phyloP scores from a whole-genome alignment of 192 early-diverging fungal genomes.

The Coemansia sp. region DNA sequence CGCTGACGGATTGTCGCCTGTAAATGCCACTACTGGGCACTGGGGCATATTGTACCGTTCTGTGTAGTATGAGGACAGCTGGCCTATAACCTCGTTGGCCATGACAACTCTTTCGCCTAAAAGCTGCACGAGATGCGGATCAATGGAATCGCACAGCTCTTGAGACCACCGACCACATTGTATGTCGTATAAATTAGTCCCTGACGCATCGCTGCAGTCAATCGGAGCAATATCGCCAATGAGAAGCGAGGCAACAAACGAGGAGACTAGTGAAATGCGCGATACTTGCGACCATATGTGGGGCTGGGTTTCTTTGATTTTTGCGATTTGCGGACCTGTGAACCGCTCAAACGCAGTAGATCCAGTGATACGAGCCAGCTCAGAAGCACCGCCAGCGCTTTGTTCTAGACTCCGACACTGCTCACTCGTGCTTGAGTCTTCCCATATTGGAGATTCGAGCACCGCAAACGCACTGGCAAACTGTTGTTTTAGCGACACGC shows the following conservation, averaged over 20 bases:
- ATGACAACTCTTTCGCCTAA: conserved; percentile 48
- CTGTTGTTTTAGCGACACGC: conserved; percentile 48
- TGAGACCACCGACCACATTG: conserved; percentile 32
- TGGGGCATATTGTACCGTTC: conserved; percentile 64
- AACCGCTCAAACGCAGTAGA: conserved; percentile 79
- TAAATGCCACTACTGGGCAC: conserved; percentile 64
- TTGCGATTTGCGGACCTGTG: conserved; percentile 71
- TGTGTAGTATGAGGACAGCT: conserved; percentile 60
- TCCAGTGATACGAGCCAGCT: conserved; percentile 67
- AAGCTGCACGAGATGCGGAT: conserved; percentile 37
- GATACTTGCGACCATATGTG: conserved; percentile 9
- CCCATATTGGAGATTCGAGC: conserved; percentile 74
- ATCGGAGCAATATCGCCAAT: conserved; percentile 57
- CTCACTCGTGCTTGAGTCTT: conserved; percentile 67
- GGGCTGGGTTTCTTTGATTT: conserved; percentile 47
- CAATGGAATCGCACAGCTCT: conserved; percentile 18
- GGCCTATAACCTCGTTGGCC: conserved; percentile 49
- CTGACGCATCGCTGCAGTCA: conserved; percentile 72
- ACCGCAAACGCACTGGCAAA: conserved; percentile 56
- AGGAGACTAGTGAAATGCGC: conserved; percentile 72
- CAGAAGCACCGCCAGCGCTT: conserved; percentile 59
- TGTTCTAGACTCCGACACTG: conserved; percentile 65
- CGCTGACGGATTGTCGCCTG: conserved; percentile 72
- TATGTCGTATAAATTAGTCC: conserved; percentile 79
- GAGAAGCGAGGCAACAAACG: conserved; percentile 67